phyloP scores from a whole-genome alignment of 306 rosid species.

The Acacia melanoxylon region DNA sequence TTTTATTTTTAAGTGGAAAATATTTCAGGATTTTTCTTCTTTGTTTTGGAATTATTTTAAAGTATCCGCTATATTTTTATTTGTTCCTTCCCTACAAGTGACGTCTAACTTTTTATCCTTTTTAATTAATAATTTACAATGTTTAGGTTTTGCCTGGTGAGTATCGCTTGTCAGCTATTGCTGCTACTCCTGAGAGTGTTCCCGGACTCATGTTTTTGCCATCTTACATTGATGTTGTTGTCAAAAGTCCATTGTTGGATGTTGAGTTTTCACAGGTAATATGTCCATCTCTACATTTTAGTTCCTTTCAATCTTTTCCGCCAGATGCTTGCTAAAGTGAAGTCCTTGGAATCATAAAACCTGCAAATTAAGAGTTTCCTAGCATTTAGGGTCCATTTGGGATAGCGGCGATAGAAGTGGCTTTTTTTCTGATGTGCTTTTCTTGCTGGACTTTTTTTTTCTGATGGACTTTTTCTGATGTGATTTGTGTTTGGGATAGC shows the following conservation, averaged over 20 bases:
- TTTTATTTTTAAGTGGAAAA: not conserved
- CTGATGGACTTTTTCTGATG: too few relatives aligned
- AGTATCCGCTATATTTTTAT: conserved; percentile 25
- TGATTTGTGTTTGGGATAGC: too few relatives aligned
- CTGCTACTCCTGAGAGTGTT: conserved; percentile 70
- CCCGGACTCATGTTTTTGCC: conserved; percentile 90
- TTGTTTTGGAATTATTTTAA: conserved; percentile 1
- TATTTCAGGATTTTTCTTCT: conserved; percentile 8
- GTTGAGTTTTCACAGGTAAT: conserved; percentile 88
- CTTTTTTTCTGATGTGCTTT: too few relatives aligned
- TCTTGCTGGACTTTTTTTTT: too few relatives aligned
- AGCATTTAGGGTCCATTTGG: too few relatives aligned
- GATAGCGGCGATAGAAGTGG: too few relatives aligned
- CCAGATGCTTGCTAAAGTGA: conserved; percentile 28
- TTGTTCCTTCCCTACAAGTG: not conserved
- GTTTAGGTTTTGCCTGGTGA: conserved; percentile 87
- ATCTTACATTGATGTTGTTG: conserved; percentile 69
- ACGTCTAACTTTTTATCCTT: conserved; percentile 5
- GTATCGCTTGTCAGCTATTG: conserved; percentile 90
- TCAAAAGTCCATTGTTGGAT: conserved; percentile 73
- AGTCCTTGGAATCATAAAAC: conserved; percentile 21
- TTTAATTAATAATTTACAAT: not conserved
- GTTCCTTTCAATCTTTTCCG: conserved; percentile 12
- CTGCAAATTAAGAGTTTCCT: conserved; percentile 3
- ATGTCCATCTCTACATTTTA: conserved; percentile 8